Base-by-base conservation (phyloP, 2,329 filamentous ascomycete species). In the Sarocladium oryzae region DNA sequence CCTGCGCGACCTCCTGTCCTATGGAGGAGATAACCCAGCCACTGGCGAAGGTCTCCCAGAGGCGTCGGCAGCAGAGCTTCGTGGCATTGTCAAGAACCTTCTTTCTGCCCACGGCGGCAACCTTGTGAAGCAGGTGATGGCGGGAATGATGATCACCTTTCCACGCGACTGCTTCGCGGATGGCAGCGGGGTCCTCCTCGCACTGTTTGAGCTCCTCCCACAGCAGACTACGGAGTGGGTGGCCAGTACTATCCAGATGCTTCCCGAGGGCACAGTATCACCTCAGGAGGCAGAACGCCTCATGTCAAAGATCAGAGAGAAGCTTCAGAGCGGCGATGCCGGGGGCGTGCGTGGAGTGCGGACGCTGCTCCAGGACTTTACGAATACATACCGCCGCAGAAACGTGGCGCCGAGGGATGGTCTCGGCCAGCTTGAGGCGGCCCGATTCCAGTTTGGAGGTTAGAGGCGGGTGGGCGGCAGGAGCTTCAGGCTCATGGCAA, bases 141-240 rank as follows among this genome's bases (percentile, higher is more conserved):
- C 91, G 1, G 93, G 93, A 54, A 95, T 99, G 91, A 97, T 99
- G 92, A 96, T 96, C 66, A 95, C 87, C 1, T 99, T 99, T 71
- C 95, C 93, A 0, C 82, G 88, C 38, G 93, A 97, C 66, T 96
- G 91, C 70, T 95, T 97, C 63, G 85, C 91, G 0, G 93, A 99
- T 64, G 91, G 90, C 15, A 96, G 89, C 46, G 91, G 90, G 4
- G 89, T 96, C n/a, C 72, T 99, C 50, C 81, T 99, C 54, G 85
- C 86, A 3, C 76, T 97, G 56, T 96, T 99, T 64, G 86, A 96
- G 66, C 73, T 97, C 36, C 75, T 95, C 63, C 93, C 93, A 0
- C 75, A 81, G 51, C 80, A 93, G 63, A 89, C 90, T 13, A 83
- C 87, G 1, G 68, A 74, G 5, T 97, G 93, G 91, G 84, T 96